A percentile compares a stretch with the other conserved stretches of the same genome.
phyloP scores from a whole-genome alignment of 2,329 filamentous ascomycete genomes.

The Emericellopsis atlantica region DNA sequence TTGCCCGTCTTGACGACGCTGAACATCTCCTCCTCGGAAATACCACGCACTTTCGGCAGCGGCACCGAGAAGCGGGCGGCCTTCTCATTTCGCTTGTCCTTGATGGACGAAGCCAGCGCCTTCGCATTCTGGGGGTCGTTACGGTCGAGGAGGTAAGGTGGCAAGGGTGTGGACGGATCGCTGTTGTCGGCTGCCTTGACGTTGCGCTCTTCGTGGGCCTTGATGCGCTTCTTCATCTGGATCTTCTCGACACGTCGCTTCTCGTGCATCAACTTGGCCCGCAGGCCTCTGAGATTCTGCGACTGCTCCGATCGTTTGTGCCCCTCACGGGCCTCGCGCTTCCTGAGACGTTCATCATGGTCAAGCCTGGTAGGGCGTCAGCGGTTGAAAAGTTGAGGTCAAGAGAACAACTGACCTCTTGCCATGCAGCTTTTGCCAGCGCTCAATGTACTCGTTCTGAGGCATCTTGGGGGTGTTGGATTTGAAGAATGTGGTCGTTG shows the following conservation, averaged over 20 bases:
- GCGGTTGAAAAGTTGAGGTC: no score
- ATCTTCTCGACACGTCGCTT: slow-evolving; percentile 96
- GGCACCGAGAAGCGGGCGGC: slow-evolving; percentile 88
- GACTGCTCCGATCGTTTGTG: slow-evolving; percentile 84
- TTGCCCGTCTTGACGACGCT: slow-evolving; percentile 92
- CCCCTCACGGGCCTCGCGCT: slow-evolving; percentile 75
- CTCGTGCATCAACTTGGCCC: slow-evolving; percentile 88
- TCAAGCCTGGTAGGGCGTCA: slow-evolving; percentile 34
- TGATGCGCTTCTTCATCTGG: slow-evolving; percentile 91
- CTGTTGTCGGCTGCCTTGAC: slow-evolving; percentile 79
- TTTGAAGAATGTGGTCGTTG: background rate
- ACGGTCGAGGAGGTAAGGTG: slow-evolving; percentile 90
- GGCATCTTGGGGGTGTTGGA: background rate
- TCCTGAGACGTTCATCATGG: slow-evolving; percentile 80
- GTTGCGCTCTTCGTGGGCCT: slow-evolving; percentile 89
- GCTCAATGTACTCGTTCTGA: slow-evolving; percentile 43
- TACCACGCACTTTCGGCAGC: slow-evolving; percentile 81
- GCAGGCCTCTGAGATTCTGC: slow-evolving; percentile 82
- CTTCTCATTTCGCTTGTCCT: slow-evolving; percentile 91
- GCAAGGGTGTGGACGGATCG: slow-evolving; percentile 69
- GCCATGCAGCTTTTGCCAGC: slow-evolving; percentile 44
- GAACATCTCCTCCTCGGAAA: slow-evolving; percentile 96
- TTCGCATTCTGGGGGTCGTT: slow-evolving; percentile 45
- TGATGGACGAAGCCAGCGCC: slow-evolving; percentile 73
- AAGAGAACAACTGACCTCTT: slow-evolving; percentile 11